These are phyloP conservation scores for Crithidia fasciculata DNA, from an alignment of 208 protist genomes.

Conservation along the genomic window DNA sequence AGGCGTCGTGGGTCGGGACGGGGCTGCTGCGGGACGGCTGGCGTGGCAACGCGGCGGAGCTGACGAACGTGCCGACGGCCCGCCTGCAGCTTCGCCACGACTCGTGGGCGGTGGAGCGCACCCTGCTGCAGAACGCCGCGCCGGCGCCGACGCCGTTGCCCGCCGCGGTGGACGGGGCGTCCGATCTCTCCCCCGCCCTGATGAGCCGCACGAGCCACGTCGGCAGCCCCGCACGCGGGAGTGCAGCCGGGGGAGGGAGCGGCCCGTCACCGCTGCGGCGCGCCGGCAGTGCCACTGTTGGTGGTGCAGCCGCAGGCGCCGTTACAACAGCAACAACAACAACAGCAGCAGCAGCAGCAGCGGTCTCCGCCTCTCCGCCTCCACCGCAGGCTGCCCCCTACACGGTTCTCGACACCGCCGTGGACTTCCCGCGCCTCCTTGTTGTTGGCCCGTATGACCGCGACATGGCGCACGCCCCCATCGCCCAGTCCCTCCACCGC, in stretches of 20 bases:
- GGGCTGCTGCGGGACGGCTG: slow-evolving; percentile 57
- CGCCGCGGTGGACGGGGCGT: slow-evolving; percentile 1
- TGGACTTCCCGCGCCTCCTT: slow-evolving; percentile 67
- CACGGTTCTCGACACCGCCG: slow-evolving; percentile 66
- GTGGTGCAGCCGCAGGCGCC: not conserved
- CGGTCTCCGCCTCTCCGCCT: not conserved
- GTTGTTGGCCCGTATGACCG: slow-evolving; percentile 73
- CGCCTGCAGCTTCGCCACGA: slow-evolving; percentile 77
- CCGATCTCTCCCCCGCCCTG: not conserved
- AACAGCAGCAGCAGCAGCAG: too few relatives aligned
- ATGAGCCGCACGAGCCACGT: not conserved
- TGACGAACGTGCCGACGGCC: slow-evolving; percentile 71
- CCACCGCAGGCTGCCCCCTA: slow-evolving; percentile 43
- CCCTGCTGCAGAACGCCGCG: slow-evolving; percentile 24
- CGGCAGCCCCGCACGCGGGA: not conserved
- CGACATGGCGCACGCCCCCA: slow-evolving; percentile 62
- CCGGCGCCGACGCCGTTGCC: not conserved
- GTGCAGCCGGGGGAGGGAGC: too few relatives aligned
- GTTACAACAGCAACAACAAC: not conserved
- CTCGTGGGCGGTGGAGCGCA: slow-evolving; percentile 69
- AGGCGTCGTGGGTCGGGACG: slow-evolving; percentile 77
- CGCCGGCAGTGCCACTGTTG: too few relatives aligned
- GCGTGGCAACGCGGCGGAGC: slow-evolving; percentile 63
- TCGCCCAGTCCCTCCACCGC: slow-evolving; percentile 71
- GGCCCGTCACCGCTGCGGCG: too few relatives aligned